Base-by-base conservation (phyloP, 2,329 filamentous ascomycete genomes). In the Penicillium italicum region DNA sequence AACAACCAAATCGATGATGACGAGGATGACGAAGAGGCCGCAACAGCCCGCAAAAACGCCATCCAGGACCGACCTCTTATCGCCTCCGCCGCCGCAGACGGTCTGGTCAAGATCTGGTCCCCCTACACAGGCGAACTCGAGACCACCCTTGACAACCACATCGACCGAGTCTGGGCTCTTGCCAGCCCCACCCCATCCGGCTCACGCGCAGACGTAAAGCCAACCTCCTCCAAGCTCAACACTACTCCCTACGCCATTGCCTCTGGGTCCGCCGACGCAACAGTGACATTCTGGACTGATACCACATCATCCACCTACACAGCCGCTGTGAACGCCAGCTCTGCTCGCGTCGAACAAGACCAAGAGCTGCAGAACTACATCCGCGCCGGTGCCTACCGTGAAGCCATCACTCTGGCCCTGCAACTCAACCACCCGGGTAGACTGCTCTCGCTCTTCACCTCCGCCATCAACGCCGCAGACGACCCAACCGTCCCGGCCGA, bases 81-180 rank as follows among this genome's bases (percentile, higher is more conserved):
- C 55, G 91, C 89, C 33, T 95, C 89, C 62, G 92, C 94, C 14
- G 94, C 90, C 37, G 92, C 91, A 56, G 95, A 99, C 73, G 94
- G 94, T 2, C 82, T 99, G 4, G 91, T 99, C 56, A 99, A 97
- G 75, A 85, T 99, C 31, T 99, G 94, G 94, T 90, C 96, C 65
- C 88, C 89, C 12, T 88, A 88, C 68, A 86, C 83, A 1, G 91
- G 92, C 44, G 94, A 97, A 73, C 81, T 86, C 3, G 90, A 92
- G 63, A 88, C 89, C 62, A 99, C 94, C 0, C 82, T 99, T 5
- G 94, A 99, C 75, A 97, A 97, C 74, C 94, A 99, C 73, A 91
- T 91, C 66, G 94, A 99, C 74, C 85, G 94, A 55, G 92, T 97
- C 1, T 97, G 92, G 92, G 91, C 91, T 0, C 78, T 97, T 18